Conservation (phyloP, 176 grass and related monocot genomes). For the Juncus inflexus region DNA sequence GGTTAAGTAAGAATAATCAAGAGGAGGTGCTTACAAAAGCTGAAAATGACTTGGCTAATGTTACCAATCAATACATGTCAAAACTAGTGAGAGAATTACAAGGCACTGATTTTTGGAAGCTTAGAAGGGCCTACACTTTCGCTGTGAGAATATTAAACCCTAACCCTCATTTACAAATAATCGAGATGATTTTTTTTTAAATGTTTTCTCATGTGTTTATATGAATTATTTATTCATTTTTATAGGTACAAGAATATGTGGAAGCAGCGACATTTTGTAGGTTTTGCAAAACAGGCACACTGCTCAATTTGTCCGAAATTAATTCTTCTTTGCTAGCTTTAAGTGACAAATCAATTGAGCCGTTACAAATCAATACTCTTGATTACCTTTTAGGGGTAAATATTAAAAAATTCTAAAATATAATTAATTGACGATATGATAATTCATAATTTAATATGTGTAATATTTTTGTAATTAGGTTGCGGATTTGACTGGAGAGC, state of each 20-base stretch:
- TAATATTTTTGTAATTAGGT: slow-evolving; percentile 48
- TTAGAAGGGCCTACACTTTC: slow-evolving; percentile 88
- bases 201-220: not conserved
- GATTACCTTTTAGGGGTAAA: slow-evolving; percentile 93
- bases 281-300: slow-evolving; percentile 85
- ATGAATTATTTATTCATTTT: slow-evolving; percentile 17
- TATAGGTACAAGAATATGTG: slow-evolving; percentile 93
- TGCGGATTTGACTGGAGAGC: slow-evolving; percentile 95
- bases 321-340: slow-evolving; percentile 78
- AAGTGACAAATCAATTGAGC: slow-evolving; percentile 63
- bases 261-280: slow-evolving; percentile 86
- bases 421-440: slow-evolving; percentile 15
- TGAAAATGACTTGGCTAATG: slow-evolving; percentile 76
- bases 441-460: slow-evolving; percentile 5
- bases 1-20: slow-evolving; percentile 81
- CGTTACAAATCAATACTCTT: slow-evolving; percentile 86
- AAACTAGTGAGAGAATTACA: slow-evolving; percentile 89
- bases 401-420: not conserved
- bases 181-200: not conserved
- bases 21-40: slow-evolving; percentile 86
- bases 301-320: slow-evolving; percentile 84
- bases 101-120: slow-evolving; percentile 97
- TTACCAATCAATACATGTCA: slow-evolving; percentile 68
- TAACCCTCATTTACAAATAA: not conserved
- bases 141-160: slow-evolving; percentile 52